Conservation (phyloP, 176 grass and related monocot species). For the Oryza punctata region DNA sequence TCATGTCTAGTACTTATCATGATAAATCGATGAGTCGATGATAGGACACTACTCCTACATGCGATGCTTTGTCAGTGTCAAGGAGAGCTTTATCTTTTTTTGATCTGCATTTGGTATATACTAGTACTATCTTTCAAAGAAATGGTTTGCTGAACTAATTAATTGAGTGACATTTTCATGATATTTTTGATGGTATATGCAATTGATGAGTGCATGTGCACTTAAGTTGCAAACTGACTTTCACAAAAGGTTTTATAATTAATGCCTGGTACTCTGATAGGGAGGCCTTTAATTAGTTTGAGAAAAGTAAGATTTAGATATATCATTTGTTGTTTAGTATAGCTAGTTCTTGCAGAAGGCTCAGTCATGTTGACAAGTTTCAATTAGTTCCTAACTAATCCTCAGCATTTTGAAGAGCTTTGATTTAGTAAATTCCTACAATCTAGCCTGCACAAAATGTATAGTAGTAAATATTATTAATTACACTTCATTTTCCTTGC, state of each 20-base stretch:
- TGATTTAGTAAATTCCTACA: too few relatives aligned
- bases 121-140: not conserved
- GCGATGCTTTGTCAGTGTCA: not conserved
- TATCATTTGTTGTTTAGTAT: not conserved
- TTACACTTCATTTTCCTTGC: not conserved
- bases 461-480: not conserved
- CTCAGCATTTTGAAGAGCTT: not conserved
- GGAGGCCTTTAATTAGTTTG: not conserved
- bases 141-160: not conserved
- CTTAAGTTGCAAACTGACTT: too few relatives aligned
- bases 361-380: not conserved
- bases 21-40: not conserved
- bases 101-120: not conserved
- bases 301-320: too few relatives aligned
- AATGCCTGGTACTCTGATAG: too few relatives aligned
- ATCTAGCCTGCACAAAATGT: not conserved
- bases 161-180: not conserved
- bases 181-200: too few relatives aligned
- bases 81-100: not conserved
- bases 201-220: too few relatives aligned
- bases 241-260: not conserved
- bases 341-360: not conserved
- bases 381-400: not conserved
- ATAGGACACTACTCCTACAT: not conserved
- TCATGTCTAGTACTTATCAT: not conserved